A percentile compares a stretch with the other conserved stretches of the same genome.
phyloP scores from a whole-genome alignment of 202 grass and related monocot species.

The Tripidium arundinaceum region DNA sequence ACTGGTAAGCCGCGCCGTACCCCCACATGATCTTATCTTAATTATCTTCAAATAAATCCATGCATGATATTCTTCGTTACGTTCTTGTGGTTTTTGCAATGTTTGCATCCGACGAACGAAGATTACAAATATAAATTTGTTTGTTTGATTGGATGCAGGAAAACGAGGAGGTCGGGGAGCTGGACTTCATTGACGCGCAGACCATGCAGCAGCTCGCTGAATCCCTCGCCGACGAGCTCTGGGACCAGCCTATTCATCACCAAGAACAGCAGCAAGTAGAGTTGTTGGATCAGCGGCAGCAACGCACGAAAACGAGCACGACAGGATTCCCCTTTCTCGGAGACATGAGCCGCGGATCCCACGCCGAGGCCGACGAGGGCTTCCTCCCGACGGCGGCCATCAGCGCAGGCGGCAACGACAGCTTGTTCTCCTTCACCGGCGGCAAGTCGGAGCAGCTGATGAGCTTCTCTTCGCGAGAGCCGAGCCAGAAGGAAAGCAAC shows the following conservation, averaged over 20 bases:
- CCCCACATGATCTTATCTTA: neutral
- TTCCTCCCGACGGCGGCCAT: neutral
- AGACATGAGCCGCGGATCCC: neutral
- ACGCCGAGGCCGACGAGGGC: neutral
- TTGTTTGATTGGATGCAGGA: neutral
- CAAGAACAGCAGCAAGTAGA: conserved; percentile 1
- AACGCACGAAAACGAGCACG: neutral
- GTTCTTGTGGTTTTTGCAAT: neutral
- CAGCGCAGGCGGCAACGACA: neutral
- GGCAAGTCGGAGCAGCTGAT: neutral
- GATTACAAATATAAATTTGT: neutral
- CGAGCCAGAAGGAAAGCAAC: neutral
- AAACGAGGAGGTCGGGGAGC: neutral
- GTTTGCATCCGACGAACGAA: neutral
- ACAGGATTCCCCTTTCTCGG: neutral
- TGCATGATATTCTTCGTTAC: neutral
- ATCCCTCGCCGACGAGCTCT: conserved; percentile 25
- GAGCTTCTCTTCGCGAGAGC: neutral
- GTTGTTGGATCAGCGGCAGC: neutral
- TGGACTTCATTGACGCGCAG: conserved; percentile 7
- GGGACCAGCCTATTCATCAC: neutral
- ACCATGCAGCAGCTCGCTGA: conserved; percentile 33
- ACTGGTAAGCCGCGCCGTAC: conserved; percentile 3
- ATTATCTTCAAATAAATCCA: neutral
- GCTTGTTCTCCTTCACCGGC: conserved; percentile 7